These are phyloP conservation scores for Trypanosoma conorhini DNA, from an alignment of 208 protist genomes.

Conservation along the genomic window DNA sequence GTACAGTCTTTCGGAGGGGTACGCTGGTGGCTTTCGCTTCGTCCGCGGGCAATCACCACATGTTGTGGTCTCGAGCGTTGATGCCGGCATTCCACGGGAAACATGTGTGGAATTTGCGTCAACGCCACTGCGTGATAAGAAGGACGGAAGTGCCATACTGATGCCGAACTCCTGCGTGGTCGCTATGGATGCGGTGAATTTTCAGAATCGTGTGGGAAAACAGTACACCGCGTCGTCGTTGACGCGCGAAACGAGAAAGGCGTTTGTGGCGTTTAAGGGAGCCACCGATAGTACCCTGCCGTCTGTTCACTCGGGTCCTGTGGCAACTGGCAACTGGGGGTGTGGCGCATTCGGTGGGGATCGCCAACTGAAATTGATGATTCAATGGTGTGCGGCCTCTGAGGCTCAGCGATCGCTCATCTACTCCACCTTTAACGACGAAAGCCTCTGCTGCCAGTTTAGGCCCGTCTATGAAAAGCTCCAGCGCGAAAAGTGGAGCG, in stretches of 20 bases:
- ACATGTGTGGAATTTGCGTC: constrained; percentile 1
- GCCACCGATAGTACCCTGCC: constrained; percentile 19
- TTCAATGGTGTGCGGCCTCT: constrained; percentile 86
- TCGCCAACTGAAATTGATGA: constrained; percentile 75
- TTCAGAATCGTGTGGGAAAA: not conserved
- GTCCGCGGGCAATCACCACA: constrained; percentile 9
- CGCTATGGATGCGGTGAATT: constrained; percentile 79
- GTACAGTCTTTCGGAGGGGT: constrained; percentile 69
- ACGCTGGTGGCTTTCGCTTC: constrained; percentile 68
- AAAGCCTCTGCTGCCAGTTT: constrained; percentile 27
- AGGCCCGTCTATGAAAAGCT: constrained; percentile 32
- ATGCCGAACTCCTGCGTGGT: constrained; percentile 51
- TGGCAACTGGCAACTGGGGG: constrained; percentile 91
- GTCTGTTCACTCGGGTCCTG: constrained; percentile 27
- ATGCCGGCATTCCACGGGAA: not conserved
- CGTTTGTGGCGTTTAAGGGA: constrained; percentile 69
- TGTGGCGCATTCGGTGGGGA: constrained; percentile 91
- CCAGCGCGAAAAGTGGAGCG: constrained; percentile 35
- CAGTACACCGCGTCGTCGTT: constrained; percentile 60
- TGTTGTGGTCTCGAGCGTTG: not conserved
- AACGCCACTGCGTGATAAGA: not conserved
- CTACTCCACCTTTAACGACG: constrained; percentile 55
- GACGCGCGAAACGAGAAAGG: constrained; percentile 85
- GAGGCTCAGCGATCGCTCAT: constrained; percentile 41
- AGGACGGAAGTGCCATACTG: not conserved